Conservation (phyloP, 768 basidiomycete species). For the Leccinum incarnatum region DNA sequence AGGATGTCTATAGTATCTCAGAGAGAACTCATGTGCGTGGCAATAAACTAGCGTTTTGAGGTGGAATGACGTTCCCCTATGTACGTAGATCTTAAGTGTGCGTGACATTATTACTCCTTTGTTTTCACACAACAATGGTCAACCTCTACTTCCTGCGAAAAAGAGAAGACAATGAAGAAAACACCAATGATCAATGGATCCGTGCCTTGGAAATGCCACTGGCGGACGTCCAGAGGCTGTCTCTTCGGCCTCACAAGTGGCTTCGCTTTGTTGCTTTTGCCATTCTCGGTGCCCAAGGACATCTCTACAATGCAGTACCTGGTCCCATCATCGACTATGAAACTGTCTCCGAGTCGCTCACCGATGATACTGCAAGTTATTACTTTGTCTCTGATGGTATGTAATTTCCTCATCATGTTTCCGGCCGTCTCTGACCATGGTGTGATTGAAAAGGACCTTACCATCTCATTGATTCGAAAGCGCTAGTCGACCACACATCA, state of each 20-base stretch:
- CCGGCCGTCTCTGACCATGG: not conserved
- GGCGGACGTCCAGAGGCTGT: not conserved
- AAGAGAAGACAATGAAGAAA: not conserved
- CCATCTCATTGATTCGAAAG: not conserved
- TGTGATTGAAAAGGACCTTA: not conserved
- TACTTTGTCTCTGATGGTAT: not conserved
- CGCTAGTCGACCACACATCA: not conserved
- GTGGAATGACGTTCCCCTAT: not conserved
- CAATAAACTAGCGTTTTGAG: not conserved
- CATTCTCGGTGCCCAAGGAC: not conserved
- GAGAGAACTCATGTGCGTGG: not conserved
- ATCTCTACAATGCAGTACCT: not conserved
- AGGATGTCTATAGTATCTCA: not conserved
- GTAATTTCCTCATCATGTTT: not conserved
- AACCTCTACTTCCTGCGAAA: not conserved
- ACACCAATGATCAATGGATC: not conserved
- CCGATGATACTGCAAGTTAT: not conserved
- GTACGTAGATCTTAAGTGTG: not conserved
- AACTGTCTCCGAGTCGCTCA: not conserved
- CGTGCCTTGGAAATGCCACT: not conserved
- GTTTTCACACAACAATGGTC: too few species aligned
- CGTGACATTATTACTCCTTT: too few species aligned
- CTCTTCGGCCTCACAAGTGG: not conserved
- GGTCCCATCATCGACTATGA: not conserved
- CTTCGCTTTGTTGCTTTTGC: not conserved